Evolutionary conservation across 495 filamentous ascomycete species (phyloP), one percentile per base, ranked within the genome.

Genomic region (Letharia lupina): DNA sequence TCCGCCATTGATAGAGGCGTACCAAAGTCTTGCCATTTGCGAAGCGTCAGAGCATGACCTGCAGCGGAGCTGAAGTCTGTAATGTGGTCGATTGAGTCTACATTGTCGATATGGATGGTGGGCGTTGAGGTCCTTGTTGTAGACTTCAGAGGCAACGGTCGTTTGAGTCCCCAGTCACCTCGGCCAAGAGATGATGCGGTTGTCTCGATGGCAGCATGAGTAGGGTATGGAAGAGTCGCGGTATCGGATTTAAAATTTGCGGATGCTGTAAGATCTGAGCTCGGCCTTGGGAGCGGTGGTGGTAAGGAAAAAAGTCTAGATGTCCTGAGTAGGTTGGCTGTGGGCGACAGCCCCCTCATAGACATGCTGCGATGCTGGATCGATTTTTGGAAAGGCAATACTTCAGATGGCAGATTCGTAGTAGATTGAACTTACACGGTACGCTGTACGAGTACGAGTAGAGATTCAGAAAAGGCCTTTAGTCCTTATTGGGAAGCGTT

Each of bases 161-260:
- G 81, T 76, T 99, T 99, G 68, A 98, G 78, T 35, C 94, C 94
- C 95, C 94, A 99, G 72, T 98, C 94, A 31, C 94, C 94, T 68
- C 83, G 81, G 31, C 77, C 73, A 44, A 91, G 82, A n/a, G 93
- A 92, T 33, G 88, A 82, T 9, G 76, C 71, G 4, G 91, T 87
- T 1, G 93, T 96, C 23, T 90, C 87, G 72, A 99, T 90, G 68
- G 90, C 83, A 68, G 91, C 90, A 72, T 89, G 84, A 65, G 85
- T 91, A n/a, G 94, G 94, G 77, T 88, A 87, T 65, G 84, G 83
- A 28, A 84, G 77, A 39, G 93, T 95, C 40, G 89, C 85, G 35
- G 87, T 88, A 56, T 86, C 77, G 44, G 88, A 88, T 62, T 77
- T 73, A 68, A 70, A 76, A 60, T 75, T 79, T 37, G 70, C 70